phyloP scores from a whole-genome alignment of 225 moss, liverwort and hornwort species.

The Marchantia polymorpha region DNA sequence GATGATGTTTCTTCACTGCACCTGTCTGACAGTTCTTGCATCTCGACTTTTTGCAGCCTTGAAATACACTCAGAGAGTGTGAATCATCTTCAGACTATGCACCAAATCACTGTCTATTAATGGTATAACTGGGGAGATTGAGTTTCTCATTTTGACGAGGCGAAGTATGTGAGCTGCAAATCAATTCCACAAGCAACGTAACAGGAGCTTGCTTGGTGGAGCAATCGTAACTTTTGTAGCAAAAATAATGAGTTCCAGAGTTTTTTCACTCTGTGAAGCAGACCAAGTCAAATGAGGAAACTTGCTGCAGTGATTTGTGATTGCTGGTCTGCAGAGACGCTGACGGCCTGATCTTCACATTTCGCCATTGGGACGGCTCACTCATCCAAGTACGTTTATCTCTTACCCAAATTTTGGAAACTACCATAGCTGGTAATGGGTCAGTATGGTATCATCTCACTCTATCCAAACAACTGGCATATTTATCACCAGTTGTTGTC shows the following conservation, averaged over 20 bases:
- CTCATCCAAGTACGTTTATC: neutral
- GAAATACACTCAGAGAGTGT: too few species aligned
- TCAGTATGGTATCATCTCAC: too few species aligned
- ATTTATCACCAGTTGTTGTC: neutral
- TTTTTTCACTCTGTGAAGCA: neutral
- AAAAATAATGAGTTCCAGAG: neutral
- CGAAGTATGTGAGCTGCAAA: conserved; percentile 32
- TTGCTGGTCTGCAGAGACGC: neutral
- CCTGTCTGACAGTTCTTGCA: neutral
- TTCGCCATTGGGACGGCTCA: conserved; percentile 22
- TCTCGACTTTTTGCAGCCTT: conserved; percentile 48
- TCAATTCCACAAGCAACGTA: neutral
- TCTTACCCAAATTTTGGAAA: neutral
- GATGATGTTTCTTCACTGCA: too few species aligned
- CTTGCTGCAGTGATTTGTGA: neutral
- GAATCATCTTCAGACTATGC: conserved; percentile 46
- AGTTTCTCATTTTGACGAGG: conserved; percentile 52
- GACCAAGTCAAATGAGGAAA: too few species aligned
- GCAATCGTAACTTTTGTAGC: neutral
- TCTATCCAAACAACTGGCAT: too few species aligned
- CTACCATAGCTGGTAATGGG: too few species aligned
- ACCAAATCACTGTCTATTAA: conserved; percentile 60
- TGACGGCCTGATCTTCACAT: conserved; percentile 26
- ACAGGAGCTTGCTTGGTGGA: too few species aligned
- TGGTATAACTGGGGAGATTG: conserved; percentile 63